phyloP scores from a whole-genome alignment of 768 basidiomycete species.

The Cystoderma amianthinum region DNA sequence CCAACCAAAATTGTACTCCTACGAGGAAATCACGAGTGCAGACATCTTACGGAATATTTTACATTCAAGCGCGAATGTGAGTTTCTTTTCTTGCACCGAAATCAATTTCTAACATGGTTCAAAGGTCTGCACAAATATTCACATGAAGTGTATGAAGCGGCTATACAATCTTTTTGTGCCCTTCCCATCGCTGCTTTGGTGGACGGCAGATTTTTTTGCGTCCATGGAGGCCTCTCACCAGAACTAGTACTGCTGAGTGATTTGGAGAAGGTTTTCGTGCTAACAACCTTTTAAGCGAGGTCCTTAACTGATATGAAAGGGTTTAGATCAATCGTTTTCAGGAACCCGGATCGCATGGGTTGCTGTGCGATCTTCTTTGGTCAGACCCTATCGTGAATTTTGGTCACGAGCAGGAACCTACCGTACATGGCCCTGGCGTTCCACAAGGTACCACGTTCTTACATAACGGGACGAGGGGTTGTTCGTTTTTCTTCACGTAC shows the following conservation, averaged over 20 bases:
- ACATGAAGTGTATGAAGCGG: slow-evolving; percentile 81
- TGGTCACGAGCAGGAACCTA: slow-evolving; percentile 67
- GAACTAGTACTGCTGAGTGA: slow-evolving; percentile 78
- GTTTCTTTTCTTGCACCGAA: slow-evolving; percentile 15
- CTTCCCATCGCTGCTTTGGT: slow-evolving; percentile 89
- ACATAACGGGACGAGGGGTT: slow-evolving; percentile 84
- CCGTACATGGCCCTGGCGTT: slow-evolving; percentile 43
- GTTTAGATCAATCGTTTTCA: slow-evolving; percentile 82
- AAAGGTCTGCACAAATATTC: slow-evolving; percentile 86
- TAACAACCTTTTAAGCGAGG: background rate
- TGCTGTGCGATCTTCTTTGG: slow-evolving; percentile 95
- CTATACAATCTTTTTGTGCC: slow-evolving; percentile 83
- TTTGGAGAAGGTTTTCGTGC: slow-evolving; percentile 44
- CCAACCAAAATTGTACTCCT: slow-evolving; percentile 79
- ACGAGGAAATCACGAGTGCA: slow-evolving; percentile 96
- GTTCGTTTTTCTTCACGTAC: slow-evolving; percentile 89
- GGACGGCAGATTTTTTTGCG: slow-evolving; percentile 94
- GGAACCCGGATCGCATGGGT: slow-evolving; percentile 88
- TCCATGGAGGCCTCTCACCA: slow-evolving; percentile 94
- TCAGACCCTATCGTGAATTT: slow-evolving; percentile 89
- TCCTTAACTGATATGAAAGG: background rate
- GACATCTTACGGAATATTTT: slow-evolving; percentile 94
- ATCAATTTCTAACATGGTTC: background rate
- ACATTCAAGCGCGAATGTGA: slow-evolving; percentile 96
- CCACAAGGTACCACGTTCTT: slow-evolving; percentile 55